phyloP scores from a whole-genome alignment of 2,329 filamentous ascomycete species.

The Cyclaneusma minus region DNA sequence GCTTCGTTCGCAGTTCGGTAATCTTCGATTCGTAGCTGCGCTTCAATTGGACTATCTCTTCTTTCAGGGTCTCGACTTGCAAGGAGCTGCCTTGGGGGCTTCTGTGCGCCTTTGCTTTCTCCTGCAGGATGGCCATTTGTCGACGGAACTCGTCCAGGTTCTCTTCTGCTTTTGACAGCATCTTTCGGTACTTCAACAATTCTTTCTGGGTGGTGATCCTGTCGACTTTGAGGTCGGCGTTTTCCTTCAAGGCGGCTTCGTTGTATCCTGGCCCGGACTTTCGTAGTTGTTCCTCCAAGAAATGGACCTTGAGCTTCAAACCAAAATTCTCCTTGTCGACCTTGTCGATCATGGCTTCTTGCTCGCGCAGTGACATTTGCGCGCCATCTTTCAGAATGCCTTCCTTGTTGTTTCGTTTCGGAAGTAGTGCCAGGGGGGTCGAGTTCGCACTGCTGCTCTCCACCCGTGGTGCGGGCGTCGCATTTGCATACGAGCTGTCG shows the following conservation, averaged over 20 bases:
- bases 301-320: conserved; percentile 92
- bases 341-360: conserved; percentile 88
- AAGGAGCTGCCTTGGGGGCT: conserved; percentile 54
- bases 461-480: conserved; percentile 61
- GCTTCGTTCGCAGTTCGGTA: conserved; percentile 41
- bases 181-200: conserved; percentile 73
- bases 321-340: conserved; percentile 98
- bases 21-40: too few species aligned
- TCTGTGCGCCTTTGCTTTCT: conserved; percentile 64
- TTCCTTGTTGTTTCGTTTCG: conserved; percentile 44
- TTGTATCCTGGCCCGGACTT: conserved; percentile 85
- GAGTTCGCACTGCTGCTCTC: conserved; percentile 69
- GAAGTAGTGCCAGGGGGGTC: conserved; percentile 62
- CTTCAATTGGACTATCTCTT: conserved; percentile 22
- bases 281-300: conserved; percentile 76
- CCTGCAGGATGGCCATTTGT: conserved; percentile 69
- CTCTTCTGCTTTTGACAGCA: conserved; percentile 64
- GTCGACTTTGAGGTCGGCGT: conserved; percentile 89
- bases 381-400: conserved; percentile 73
- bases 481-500: conserved; percentile 44
- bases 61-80: conserved; percentile 46
- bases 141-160: conserved; percentile 73
- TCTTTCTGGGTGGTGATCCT: conserved; percentile 82
- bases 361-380: conserved; percentile 79
- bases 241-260: conserved; percentile 78